Evolutionary conservation across 202 grass and related monocot species (phyloP).

Genomic region (Alloteropsis angusta): DNA sequence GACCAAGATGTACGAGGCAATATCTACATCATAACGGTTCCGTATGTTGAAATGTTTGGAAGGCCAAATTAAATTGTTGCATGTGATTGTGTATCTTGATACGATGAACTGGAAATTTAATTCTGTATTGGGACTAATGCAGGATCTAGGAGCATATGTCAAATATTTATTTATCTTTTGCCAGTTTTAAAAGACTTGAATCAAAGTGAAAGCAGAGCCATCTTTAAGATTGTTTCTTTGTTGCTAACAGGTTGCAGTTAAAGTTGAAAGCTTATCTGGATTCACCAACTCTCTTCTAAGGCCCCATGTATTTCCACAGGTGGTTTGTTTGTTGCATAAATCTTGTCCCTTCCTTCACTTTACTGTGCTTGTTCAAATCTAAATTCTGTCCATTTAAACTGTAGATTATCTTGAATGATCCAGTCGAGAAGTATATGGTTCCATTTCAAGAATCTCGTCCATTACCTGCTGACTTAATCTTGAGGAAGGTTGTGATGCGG

Average conservation of each 20-base stretch:
- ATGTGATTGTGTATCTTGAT: background rate
- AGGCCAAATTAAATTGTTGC: background rate
- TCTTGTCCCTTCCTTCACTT: conserved; percentile 10
- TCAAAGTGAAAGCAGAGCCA: conserved; percentile 3
- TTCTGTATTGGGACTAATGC: background rate
- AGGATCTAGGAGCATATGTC: background rate
- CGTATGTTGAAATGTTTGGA: background rate
- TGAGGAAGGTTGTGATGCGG: conserved; percentile 53
- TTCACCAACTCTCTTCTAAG: conserved; percentile 59
- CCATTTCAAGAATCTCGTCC: conserved; percentile 60
- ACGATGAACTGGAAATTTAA: conserved; percentile 1
- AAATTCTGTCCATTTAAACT: conserved; percentile 18
- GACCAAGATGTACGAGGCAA: background rate
- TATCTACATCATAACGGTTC: background rate
- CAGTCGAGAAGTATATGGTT: conserved; percentile 88
- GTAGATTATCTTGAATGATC: conserved; percentile 73
- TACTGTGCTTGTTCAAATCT: conserved; percentile 5
- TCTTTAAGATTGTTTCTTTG: conserved; percentile 19
- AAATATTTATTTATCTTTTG: background rate
- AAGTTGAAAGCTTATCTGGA: conserved; percentile 77
- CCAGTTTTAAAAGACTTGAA: conserved; percentile 1
- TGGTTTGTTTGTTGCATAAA: background rate
- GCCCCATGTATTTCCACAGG: conserved; percentile 64
- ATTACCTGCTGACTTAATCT: conserved; percentile 48
- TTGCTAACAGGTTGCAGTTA: conserved; percentile 56